A percentile compares a stretch with the other conserved stretches of the same genome.
Evolutionary conservation across 805 yeast genomes (phyloP).

Genomic region (Starmerella potacharoeniae): DNA sequence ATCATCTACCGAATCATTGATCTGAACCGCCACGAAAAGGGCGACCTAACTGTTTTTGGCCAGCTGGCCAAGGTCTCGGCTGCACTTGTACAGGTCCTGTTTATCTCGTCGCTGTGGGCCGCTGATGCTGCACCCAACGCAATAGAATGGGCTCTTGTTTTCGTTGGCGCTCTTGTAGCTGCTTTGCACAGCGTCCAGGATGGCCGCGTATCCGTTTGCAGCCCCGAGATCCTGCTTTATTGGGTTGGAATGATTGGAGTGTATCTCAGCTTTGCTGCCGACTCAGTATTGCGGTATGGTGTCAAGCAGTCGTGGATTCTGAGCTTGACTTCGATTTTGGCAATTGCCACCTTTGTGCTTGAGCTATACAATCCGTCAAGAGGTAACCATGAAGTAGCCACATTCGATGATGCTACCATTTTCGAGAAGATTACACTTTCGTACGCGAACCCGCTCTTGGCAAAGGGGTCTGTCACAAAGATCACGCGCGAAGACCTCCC

Average conservation of each 20-base stretch:
- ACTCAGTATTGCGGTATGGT: constrained; percentile 10
- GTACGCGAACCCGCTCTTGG: constrained; percentile 16
- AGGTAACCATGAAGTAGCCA: not conserved
- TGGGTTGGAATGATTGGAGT: constrained; percentile 18
- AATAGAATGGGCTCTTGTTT: constrained; percentile 11
- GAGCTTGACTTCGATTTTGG: not conserved
- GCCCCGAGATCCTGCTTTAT: constrained; percentile 20
- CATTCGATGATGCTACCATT: constrained; percentile 17
- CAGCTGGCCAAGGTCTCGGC: constrained; percentile 18
- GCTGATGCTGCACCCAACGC: constrained; percentile 6
- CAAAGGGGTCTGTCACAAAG: constrained; percentile 8
- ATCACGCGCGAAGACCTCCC: constrained; percentile 21
- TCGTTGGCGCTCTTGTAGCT: constrained; percentile 10
- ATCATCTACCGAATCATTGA: constrained; percentile 7
- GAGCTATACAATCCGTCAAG: constrained; percentile 11
- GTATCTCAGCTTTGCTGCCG: constrained; percentile 14
- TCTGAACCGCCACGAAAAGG: constrained; percentile 15
- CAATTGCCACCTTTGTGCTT: constrained; percentile 6
- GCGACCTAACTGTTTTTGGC: constrained; percentile 15
- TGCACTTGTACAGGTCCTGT: constrained; percentile 8
- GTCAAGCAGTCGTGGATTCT: not conserved
- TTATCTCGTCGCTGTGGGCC: constrained; percentile 7
- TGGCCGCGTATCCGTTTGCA: constrained; percentile 22
- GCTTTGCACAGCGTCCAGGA: constrained; percentile 20
- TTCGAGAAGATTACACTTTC: constrained; percentile 19